Conservation (phyloP, 345 rosid genomes). For the Brassica cretica region DNA sequence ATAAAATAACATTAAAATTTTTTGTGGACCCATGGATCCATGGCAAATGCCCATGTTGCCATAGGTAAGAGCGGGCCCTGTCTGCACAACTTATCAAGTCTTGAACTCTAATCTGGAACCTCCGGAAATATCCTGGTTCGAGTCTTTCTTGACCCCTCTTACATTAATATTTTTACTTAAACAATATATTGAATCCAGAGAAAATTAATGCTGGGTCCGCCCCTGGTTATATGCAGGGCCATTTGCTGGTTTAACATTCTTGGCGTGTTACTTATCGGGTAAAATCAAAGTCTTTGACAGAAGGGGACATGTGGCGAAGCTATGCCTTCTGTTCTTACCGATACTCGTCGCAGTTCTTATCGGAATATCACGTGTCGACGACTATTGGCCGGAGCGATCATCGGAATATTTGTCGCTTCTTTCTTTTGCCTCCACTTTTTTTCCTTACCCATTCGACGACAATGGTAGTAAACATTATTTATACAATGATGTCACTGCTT, state of each 20-base stretch:
- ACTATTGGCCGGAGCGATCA: constrained; percentile 66
- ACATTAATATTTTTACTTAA: too few species aligned
- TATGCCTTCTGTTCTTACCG: constrained; percentile 54
- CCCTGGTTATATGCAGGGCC: constrained; percentile 48
- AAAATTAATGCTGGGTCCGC: too few species aligned
- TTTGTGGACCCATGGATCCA: too few species aligned
- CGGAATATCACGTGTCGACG: constrained; percentile 62
- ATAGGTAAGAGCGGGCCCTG: too few species aligned
- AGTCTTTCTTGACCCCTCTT: too few species aligned
- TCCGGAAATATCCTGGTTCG: too few species aligned
- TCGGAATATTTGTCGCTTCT: constrained; percentile 49
- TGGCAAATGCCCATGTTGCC: too few species aligned
- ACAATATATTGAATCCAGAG: too few species aligned
- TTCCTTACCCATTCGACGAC: constrained; percentile 48
- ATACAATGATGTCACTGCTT: background rate
- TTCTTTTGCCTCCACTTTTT: constrained; percentile 61
- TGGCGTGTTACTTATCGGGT: constrained; percentile 67
- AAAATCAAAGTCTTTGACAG: constrained; percentile 62
- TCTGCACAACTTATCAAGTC: too few species aligned
- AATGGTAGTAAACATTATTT: constrained; percentile 39
- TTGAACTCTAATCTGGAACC: too few species aligned
- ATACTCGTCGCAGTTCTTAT: constrained; percentile 53
- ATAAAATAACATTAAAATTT: too few species aligned
- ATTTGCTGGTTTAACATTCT: constrained; percentile 62
- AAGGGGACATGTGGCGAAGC: constrained; percentile 55